These are phyloP conservation scores for Aspergillus ruber DNA, from an alignment of 2,329 filamentous ascomycete species.

Conservation along the genomic window DNA sequence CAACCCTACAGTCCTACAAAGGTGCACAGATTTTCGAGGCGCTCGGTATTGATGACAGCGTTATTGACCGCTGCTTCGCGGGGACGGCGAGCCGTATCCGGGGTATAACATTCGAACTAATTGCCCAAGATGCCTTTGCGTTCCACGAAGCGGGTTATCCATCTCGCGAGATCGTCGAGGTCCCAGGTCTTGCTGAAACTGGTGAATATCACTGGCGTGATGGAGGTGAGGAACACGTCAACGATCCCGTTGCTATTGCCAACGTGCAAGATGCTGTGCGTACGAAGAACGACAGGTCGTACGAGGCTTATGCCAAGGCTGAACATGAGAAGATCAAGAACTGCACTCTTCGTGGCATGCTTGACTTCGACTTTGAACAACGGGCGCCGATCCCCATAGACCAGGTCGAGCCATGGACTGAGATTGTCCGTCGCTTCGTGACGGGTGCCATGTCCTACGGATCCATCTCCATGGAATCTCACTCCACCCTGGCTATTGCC, in stretches of 20 bases:
- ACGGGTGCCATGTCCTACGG: slow-evolving; percentile 98
- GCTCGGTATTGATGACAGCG: slow-evolving; percentile 82
- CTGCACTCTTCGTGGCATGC: slow-evolving; percentile 85
- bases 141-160: slow-evolving; percentile 93
- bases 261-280: slow-evolving; percentile 96
- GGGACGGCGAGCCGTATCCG: slow-evolving; percentile 92
- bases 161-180: slow-evolving; percentile 65
- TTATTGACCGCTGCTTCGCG: slow-evolving; percentile 90
- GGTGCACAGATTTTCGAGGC: slow-evolving; percentile 97
- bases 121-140: slow-evolving; percentile 88
- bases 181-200: slow-evolving; percentile 80
- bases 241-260: slow-evolving; percentile 89
- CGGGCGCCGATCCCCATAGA: slow-evolving; percentile 81
- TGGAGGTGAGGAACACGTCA: slow-evolving; percentile 89
- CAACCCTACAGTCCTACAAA: slow-evolving; percentile 92
- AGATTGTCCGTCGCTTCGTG: slow-evolving; percentile 92
- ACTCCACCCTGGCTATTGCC: slow-evolving; percentile 88
- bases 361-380: slow-evolving; percentile 95
- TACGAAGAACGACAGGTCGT: slow-evolving; percentile 97
- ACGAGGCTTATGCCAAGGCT: slow-evolving; percentile 87
- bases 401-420: slow-evolving; percentile 96
- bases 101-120: slow-evolving; percentile 86
- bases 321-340: slow-evolving; percentile 96
- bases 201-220: slow-evolving; percentile 99
- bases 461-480: slow-evolving; percentile 96